Evolutionary conservation across 2,329 filamentous ascomycete genomes (phyloP).

Genomic region (Mollisia scopiformis): DNA sequence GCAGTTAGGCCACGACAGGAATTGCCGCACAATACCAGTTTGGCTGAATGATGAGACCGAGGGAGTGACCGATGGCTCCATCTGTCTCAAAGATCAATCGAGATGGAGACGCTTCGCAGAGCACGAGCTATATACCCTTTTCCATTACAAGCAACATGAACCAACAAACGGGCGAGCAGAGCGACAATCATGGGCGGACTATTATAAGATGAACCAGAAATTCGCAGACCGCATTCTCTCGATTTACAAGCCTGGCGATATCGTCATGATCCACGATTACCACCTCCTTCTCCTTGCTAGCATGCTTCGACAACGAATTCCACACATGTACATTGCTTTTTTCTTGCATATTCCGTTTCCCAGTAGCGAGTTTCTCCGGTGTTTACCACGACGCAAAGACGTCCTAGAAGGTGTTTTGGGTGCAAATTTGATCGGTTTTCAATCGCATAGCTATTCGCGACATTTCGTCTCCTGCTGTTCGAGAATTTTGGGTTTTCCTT

Average conservation of each 20-base stretch:
- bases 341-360: constrained; percentile 95
- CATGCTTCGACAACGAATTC: constrained; percentile 82
- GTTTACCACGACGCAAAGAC: constrained; percentile 85
- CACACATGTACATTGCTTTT: constrained; percentile 92
- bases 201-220: constrained; percentile 88
- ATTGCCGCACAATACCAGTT: constrained; percentile 81
- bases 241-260: constrained; percentile 88
- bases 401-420: constrained; percentile 88
- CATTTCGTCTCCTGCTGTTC: constrained; percentile 96
- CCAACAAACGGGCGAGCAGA: constrained; percentile 83
- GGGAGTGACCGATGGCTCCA: constrained; percentile 60
- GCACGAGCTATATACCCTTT: constrained; percentile 87
- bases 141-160: constrained; percentile 95
- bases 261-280: constrained; percentile 93
- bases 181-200: constrained; percentile 86
- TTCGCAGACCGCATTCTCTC: constrained; percentile 90
- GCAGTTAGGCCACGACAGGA: constrained; percentile 72
- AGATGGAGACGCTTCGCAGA: constrained; percentile 91
- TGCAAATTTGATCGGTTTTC: constrained; percentile 91
- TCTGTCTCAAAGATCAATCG: constrained; percentile 78
- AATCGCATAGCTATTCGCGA: constrained; percentile 92
- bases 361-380: constrained; percentile 92
- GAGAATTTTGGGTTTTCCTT: constrained; percentile 86
- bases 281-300: constrained; percentile 88
- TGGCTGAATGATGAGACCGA: constrained; percentile 85